Percentiles rank a stretch among this genome's conserved stretches.
Conservation (phyloP, 768 basidiomycete species). For the Russula olivacea region DNA sequence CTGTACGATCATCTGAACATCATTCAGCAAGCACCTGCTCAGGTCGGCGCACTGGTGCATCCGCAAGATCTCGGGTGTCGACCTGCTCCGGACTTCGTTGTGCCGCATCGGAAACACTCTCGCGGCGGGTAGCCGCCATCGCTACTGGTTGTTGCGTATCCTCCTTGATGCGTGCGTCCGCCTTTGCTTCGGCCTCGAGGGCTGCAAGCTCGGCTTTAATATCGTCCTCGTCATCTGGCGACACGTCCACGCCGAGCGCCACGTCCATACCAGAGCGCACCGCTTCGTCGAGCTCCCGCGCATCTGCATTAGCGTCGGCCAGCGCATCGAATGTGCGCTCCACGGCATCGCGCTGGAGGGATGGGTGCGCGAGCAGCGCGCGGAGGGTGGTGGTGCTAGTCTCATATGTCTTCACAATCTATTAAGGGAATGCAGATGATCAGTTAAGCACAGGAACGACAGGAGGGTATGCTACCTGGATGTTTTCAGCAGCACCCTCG, state of each 20-base stretch:
- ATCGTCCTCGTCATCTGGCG: slow-evolving; percentile 45
- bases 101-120: neutral
- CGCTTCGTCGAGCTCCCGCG: slow-evolving; percentile 74
- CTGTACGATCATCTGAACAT: neutral
- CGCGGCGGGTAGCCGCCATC: neutral
- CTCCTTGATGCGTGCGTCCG: slow-evolving; percentile 10
- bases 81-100: neutral
- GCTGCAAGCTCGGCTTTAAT: slow-evolving; percentile 61
- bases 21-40: slow-evolving; percentile 6
- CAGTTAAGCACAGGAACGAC: neutral
- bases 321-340: slow-evolving; percentile 86
- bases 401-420: slow-evolving; percentile 87
- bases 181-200: slow-evolving; percentile 44
- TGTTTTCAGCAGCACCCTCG: slow-evolving; percentile 83
- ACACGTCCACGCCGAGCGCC: slow-evolving; percentile 37
- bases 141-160: neutral
- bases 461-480: slow-evolving; percentile 51
- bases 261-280: slow-evolving; percentile 63
- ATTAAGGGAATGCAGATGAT: slow-evolving; percentile 1
- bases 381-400: slow-evolving; percentile 74
- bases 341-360: slow-evolving; percentile 68
- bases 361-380: slow-evolving; percentile 72
- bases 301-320: slow-evolving; percentile 75
- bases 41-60: neutral
- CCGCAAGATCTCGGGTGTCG: neutral